Conservation (phyloP, 2,329 filamentous ascomycete species). For the Ilyonectria mors-panacis region DNA sequence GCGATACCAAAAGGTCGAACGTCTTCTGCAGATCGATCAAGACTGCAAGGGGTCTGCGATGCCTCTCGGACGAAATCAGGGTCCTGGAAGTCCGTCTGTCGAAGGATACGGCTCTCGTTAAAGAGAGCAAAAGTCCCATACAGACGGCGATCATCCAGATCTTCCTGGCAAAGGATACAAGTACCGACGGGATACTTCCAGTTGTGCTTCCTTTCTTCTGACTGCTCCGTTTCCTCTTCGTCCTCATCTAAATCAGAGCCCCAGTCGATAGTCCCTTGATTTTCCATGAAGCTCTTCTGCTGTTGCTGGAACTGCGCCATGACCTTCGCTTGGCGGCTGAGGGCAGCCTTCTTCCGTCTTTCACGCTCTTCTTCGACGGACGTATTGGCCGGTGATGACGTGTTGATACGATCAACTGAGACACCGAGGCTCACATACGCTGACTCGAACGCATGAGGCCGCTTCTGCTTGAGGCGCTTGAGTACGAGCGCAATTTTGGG, state of each 20-base stretch:
- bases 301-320: conserved; percentile 99
- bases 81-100: conserved; percentile 88
- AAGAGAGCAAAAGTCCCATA: conserved; percentile 96
- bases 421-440: conserved; percentile 77
- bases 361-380: conserved; percentile 81
- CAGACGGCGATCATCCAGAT: conserved; percentile 88
- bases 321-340: conserved; percentile 90
- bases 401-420: conserved; percentile 84
- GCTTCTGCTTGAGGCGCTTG: conserved; percentile 86
- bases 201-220: conserved; percentile 73
- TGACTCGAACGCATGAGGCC: conserved; percentile 79
- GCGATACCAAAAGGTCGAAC: conserved; percentile 93
- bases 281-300: conserved; percentile 94
- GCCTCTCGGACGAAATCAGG: conserved; percentile 88
- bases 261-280: conserved; percentile 90
- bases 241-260: conserved; percentile 83
- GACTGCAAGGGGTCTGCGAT: conserved; percentile 80
- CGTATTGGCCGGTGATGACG: conserved; percentile 82
- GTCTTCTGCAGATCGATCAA: conserved; percentile 87
- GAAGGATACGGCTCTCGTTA: conserved; percentile 86
- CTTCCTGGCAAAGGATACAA: conserved; percentile 97
- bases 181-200: conserved; percentile 95
- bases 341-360: conserved; percentile 89
- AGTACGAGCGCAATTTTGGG: conserved; percentile 88
- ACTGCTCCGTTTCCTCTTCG: conserved; percentile 74